phyloP scores from a whole-genome alignment of 169 alveolate species.

The Miamiensis avidus region DNA sequence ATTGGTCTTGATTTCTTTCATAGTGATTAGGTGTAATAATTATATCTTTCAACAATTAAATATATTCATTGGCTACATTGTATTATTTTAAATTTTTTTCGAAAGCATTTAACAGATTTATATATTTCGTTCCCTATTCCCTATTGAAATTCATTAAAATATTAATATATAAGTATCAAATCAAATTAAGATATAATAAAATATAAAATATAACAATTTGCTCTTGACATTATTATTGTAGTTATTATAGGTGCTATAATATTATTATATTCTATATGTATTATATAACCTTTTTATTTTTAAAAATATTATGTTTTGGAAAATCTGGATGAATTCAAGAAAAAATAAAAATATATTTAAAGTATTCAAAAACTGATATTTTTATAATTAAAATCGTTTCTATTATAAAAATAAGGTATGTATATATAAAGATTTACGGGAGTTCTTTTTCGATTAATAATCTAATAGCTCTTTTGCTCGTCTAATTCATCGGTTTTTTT shows the following conservation, averaged over 20 bases:
- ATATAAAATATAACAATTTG: no score
- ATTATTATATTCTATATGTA: background rate
- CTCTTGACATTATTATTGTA: background rate
- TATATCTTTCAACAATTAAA: background rate
- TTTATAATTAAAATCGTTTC: no score
- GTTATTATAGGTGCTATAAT: background rate
- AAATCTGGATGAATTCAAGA: no score
- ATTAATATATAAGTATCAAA: no score
- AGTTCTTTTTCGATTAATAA: constrained; percentile 8
- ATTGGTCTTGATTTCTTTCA: constrained; percentile 2
- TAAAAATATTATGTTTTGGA: no score
- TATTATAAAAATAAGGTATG: no score
- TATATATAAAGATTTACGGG: background rate
- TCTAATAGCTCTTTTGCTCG: constrained; percentile 15
- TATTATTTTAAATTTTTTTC: constrained; percentile 16
- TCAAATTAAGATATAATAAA: background rate
- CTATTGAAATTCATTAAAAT: background rate
- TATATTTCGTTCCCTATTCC: constrained; percentile 6
- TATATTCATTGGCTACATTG: constrained; percentile 6
- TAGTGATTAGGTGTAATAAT: background rate
- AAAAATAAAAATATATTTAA: no score
- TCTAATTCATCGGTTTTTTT: constrained; percentile 6
- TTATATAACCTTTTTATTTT: no score
- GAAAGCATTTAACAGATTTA: constrained; percentile 16
- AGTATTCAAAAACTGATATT: no score